Evolutionary conservation across 1,139 yeast species (phyloP).

Genomic region (Taphrina wiesneri): DNA sequence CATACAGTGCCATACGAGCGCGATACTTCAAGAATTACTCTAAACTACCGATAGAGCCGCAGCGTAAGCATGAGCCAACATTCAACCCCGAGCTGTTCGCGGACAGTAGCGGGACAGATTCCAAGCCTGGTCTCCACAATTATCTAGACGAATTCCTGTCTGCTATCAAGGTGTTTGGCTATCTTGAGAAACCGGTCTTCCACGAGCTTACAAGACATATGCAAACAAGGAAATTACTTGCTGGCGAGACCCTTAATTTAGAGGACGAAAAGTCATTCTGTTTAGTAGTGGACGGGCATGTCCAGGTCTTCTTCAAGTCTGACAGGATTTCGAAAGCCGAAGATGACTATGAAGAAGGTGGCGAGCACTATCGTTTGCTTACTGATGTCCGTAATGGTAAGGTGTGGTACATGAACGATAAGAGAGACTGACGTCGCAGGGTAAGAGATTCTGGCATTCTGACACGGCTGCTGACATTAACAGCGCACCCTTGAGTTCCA

Average conservation of each 20-base stretch:
- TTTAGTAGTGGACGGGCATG: slow-evolving; percentile 89
- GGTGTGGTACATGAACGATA: no score
- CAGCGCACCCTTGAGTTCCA: slow-evolving; percentile 69
- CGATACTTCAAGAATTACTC: slow-evolving; percentile 56
- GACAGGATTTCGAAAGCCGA: slow-evolving; percentile 42
- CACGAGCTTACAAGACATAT: slow-evolving; percentile 89
- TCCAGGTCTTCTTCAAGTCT: slow-evolving; percentile 72
- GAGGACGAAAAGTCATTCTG: slow-evolving; percentile 81
- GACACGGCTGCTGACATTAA: background rate
- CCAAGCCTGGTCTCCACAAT: slow-evolving; percentile 52
- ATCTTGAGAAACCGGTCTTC: slow-evolving; percentile 83
- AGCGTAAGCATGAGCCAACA: slow-evolving; percentile 49
- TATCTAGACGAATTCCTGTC: slow-evolving; percentile 85
- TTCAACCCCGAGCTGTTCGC: slow-evolving; percentile 49
- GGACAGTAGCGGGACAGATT: slow-evolving; percentile 46
- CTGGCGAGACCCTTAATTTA: slow-evolving; percentile 71
- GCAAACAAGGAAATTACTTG: slow-evolving; percentile 80
- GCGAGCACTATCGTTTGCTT: slow-evolving; percentile 67
- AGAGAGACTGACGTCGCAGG: background rate
- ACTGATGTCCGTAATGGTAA: slow-evolving; percentile 82
- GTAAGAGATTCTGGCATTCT: background rate
- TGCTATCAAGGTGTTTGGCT: slow-evolving; percentile 92
- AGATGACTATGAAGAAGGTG: slow-evolving; percentile 53
- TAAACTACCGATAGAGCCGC: slow-evolving; percentile 54
- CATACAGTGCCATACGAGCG: slow-evolving; percentile 53